These are phyloP conservation scores for Cercophora scortea DNA, from an alignment of 495 filamentous ascomycete genomes.

Conservation along the genomic window DNA sequence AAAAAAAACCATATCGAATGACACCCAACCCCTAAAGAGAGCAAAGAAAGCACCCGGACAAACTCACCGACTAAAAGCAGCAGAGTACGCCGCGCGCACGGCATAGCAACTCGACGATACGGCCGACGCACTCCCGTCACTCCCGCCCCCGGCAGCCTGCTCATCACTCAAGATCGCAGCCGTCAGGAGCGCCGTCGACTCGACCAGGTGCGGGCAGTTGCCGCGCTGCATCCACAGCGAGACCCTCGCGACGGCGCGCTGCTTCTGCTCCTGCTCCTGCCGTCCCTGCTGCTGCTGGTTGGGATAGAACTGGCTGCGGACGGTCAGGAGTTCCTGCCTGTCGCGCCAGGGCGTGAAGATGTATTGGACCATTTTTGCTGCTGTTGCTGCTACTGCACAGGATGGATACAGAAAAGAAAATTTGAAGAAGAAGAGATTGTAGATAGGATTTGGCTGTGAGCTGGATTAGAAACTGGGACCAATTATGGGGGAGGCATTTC, in stretches of 20 bases:
- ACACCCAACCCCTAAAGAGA: no score
- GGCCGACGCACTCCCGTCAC: background rate
- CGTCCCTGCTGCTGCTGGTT: background rate
- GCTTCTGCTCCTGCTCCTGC: background rate
- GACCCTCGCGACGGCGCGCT: slow-evolving; percentile 37
- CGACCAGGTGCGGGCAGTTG: slow-evolving; percentile 71
- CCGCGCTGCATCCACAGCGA: slow-evolving; percentile 57
- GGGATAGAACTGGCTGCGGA: slow-evolving; percentile 62
- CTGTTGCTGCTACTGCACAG: background rate
- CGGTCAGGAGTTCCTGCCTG: slow-evolving; percentile 53
- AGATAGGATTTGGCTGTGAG: no score
- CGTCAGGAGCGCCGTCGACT: slow-evolving; percentile 70
- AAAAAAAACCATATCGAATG: background rate
- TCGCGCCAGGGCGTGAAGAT: slow-evolving; percentile 74
- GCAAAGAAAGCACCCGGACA: no score
- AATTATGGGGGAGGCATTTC: no score
- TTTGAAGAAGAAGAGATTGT: background rate
- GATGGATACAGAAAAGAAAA: background rate
- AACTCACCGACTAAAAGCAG: slow-evolving; percentile 42
- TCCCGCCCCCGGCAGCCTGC: background rate
- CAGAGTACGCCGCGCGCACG: slow-evolving; percentile 37
- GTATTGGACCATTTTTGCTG: slow-evolving; percentile 58
- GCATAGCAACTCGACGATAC: slow-evolving; percentile 24
- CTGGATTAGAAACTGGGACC: no score
- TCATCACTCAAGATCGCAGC: slow-evolving; percentile 63